These are phyloP conservation scores for Dactylella cylindrospora DNA, from an alignment of 2,329 filamentous ascomycete species.

Conservation along the genomic window DNA sequence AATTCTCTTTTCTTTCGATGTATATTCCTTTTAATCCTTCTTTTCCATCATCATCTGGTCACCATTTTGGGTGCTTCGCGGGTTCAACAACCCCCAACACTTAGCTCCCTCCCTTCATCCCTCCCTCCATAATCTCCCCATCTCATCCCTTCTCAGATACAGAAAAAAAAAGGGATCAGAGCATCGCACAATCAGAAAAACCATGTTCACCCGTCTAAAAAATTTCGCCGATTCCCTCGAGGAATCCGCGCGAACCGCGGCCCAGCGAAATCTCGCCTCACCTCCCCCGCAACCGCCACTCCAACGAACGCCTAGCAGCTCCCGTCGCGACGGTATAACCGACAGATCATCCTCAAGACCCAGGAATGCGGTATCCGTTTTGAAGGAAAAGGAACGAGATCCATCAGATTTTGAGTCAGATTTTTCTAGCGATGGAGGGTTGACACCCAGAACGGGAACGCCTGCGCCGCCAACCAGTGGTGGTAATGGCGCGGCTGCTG, in stretches of 20 bases:
- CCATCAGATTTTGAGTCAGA: slow-evolving; percentile 42
- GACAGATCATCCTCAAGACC: slow-evolving; percentile 28
- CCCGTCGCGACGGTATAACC: slow-evolving; percentile 21
- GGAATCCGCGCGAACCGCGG: slow-evolving; percentile 38
- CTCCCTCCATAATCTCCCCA: too few species aligned
- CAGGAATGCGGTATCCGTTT: slow-evolving; percentile 24
- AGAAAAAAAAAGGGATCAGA: background rate
- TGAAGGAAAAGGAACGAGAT: slow-evolving; percentile 38
- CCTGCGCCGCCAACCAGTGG: slow-evolving; percentile 21
- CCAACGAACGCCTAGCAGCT: slow-evolving; percentile 27
- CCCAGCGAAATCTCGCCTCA: slow-evolving; percentile 31
- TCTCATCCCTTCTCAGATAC: too few species aligned
- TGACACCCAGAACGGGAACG: slow-evolving; percentile 29
- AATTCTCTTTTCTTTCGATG: slow-evolving; percentile 4
- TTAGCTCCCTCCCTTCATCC: background rate
- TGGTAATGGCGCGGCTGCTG: background rate
- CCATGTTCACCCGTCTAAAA: slow-evolving; percentile 38
- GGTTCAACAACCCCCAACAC: background rate
- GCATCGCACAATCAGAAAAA: background rate
- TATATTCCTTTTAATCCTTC: background rate
- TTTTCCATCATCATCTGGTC: background rate
- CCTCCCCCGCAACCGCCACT: slow-evolving; percentile 15
- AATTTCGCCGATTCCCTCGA: slow-evolving; percentile 42
- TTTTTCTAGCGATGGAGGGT: slow-evolving; percentile 33
- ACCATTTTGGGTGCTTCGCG: background rate